These are phyloP conservation scores for Rhizophora mangle DNA, from an alignment of 345 rosid species.

Conservation along the genomic window DNA sequence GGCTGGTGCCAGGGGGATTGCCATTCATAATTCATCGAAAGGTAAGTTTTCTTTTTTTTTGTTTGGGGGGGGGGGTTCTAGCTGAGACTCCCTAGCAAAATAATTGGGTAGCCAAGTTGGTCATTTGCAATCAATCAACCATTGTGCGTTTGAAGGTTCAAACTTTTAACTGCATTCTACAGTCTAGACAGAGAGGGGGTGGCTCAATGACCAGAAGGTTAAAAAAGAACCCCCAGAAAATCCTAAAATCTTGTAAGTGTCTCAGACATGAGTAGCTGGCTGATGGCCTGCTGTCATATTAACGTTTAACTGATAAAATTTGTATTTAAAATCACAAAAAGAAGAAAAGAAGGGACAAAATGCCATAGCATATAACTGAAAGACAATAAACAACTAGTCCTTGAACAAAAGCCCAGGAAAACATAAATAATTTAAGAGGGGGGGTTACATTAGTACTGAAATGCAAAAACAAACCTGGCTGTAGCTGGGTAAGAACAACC, in stretches of 20 bases:
- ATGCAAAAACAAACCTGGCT: slow-evolving; percentile 32
- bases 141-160: too few relatives aligned
- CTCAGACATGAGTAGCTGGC: background rate
- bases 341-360: background rate
- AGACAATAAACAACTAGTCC: background rate
- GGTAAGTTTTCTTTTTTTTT: too few relatives aligned
- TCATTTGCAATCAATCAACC: too few relatives aligned
- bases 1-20: too few relatives aligned
- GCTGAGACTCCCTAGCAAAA: too few relatives aligned
- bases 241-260: background rate
- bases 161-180: too few relatives aligned
- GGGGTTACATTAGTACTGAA: background rate
- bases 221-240: background rate
- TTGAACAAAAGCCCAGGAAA: background rate
- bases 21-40: too few relatives aligned
- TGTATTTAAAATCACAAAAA: background rate
- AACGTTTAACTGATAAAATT: background rate
- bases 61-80: too few relatives aligned
- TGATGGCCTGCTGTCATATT: background rate
- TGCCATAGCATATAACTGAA: background rate
- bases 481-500: slow-evolving; percentile 51
- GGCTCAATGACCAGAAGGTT: background rate
- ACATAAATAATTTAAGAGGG: background rate
- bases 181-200: background rate
- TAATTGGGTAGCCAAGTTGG: too few relatives aligned